Conservation (phyloP, 164 flowering plant genomes). For the Piper betle region DNA sequence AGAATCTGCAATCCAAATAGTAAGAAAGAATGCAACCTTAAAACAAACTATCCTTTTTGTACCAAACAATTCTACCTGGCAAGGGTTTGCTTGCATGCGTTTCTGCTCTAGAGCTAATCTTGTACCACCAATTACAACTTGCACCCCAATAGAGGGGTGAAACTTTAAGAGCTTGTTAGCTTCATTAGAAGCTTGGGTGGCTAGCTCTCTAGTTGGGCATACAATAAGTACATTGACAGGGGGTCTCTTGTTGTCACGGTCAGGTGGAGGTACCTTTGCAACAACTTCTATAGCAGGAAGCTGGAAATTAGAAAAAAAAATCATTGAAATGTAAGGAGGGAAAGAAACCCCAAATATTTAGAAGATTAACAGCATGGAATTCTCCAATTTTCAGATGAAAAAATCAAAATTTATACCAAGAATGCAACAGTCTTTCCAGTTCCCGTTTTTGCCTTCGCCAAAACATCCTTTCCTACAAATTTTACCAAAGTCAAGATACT, state of each 20-base stretch:
- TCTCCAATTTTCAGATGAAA: background rate
- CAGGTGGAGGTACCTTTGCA: slow-evolving; percentile 41
- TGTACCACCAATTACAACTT: slow-evolving; percentile 96
- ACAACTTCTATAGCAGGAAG: slow-evolving; percentile 91
- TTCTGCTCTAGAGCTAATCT: slow-evolving; percentile 76
- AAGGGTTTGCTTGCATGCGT: slow-evolving; percentile 84
- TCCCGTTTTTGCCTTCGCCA: slow-evolving; percentile 97
- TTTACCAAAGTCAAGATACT: too few relatives aligned
- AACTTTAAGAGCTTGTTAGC: slow-evolving; percentile 70
- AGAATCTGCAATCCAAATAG: slow-evolving; percentile 52
- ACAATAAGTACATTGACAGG: slow-evolving; percentile 79
- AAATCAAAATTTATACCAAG: slow-evolving; percentile 39
- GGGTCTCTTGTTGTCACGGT: slow-evolving; percentile 58
- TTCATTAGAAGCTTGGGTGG: slow-evolving; percentile 83
- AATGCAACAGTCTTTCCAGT: slow-evolving; percentile 99
- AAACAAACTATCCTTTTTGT: background rate
- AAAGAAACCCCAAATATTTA: background rate
- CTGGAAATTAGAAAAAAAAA: slow-evolving; percentile 26
- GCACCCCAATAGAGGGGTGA: slow-evolving; percentile 91
- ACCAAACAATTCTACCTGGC: slow-evolving; percentile 49
- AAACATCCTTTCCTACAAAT: slow-evolving; percentile 82
- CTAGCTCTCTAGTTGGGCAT: slow-evolving; percentile 98
- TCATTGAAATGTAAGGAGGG: background rate
- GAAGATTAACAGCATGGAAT: background rate
- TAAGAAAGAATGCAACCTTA: background rate